phyloP scores from a whole-genome alignment of 192 early-diverging fungal species.

The Physocladia obscura region DNA sequence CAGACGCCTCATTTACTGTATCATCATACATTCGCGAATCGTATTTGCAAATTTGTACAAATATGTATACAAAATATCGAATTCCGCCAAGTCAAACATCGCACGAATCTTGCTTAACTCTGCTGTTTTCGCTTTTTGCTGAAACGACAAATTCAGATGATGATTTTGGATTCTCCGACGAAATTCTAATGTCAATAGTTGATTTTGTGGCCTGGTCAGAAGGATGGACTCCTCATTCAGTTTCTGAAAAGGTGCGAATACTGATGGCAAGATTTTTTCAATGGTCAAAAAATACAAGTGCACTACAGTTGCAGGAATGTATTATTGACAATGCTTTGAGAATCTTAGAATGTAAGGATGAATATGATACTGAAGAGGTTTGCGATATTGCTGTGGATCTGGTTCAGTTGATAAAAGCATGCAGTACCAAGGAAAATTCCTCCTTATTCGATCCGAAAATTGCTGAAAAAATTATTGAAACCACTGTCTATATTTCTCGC shows the following conservation, averaged over 20 bases:
- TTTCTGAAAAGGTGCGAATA: neutral
- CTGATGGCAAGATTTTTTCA: neutral
- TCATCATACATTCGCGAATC: neutral
- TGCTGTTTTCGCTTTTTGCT: no score
- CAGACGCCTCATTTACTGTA: neutral
- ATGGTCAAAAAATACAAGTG: neutral
- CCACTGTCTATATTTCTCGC: neutral
- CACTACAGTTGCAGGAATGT: neutral
- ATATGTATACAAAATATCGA: neutral
- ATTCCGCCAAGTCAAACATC: neutral
- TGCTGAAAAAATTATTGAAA: neutral
- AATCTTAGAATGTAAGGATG: neutral
- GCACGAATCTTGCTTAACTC: neutral
- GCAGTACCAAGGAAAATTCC: neutral
- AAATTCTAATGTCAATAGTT: neutral
- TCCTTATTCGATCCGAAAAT: neutral
- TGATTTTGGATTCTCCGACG: neutral
- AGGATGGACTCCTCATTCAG: neutral
- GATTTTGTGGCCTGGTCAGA: neutral
- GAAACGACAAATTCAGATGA: neutral
- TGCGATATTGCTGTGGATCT: neutral
- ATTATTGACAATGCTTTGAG: neutral
- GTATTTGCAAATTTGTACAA: neutral
- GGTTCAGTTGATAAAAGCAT: neutral
- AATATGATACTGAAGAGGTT: neutral